Base-by-base conservation (phyloP, 2,329 filamentous ascomycete genomes). In the Alternaria dauci region DNA sequence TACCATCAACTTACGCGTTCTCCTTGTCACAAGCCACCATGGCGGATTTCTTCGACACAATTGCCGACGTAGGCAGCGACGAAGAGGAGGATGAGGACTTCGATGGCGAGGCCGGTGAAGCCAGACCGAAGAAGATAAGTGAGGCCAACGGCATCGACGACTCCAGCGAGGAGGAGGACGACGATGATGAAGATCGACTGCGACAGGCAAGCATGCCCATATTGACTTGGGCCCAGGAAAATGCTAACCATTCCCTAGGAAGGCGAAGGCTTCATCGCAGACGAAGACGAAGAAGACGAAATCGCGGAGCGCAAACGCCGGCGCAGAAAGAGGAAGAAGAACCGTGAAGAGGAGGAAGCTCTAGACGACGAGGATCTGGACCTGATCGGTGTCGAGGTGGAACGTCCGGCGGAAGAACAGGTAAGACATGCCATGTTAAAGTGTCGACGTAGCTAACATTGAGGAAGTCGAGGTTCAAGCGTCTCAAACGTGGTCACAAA, bases 321-420 rank as follows among this genome's bases (percentile, higher is more conserved):
- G 66, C 90, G 91, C 78, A 88, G 89, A 74, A 88, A 88, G 79
- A 96, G 95, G 82, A 89, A 92, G 69, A 89, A 92, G 72, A 81
- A 87, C 43, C 86, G 88, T 61, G 91, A 96, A 75, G 91, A 96
- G 74, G 93, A 94, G 62, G 91, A 92, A 61, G 84, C 83, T 61
- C 87, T 99, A 8, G 95, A 98, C 70, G 94, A 97, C 69, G 95
- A 99, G 78, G 95, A 99, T 84, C 81, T 99, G 59, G 95, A 98
- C 76, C 85, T 99, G 57, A 97, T 99, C 70, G 94, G 93, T 52
- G 91, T 96, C 76, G 90, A 89, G 64, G 87, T 87, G 76, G 87
- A 91, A 71, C 87, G 88, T 20, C 88, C 89, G 71, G 83, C 88
- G 30, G 83, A 88, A 47, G 81, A 89, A 65, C 88, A 94, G 86